Conservation (phyloP, 2,329 filamentous ascomycete genomes). For the Calonectria honghensis region DNA sequence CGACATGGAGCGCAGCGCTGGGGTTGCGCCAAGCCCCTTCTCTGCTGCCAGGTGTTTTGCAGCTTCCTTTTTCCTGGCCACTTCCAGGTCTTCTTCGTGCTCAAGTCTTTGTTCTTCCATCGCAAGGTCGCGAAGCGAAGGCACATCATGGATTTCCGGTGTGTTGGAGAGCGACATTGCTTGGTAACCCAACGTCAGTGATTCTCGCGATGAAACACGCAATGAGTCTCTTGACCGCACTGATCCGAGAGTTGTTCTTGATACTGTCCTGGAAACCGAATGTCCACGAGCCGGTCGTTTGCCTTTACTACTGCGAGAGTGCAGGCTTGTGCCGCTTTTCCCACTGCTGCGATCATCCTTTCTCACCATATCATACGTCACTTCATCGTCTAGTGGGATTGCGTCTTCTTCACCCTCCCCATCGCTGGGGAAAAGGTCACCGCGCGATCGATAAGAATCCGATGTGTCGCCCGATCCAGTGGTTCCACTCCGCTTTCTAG, state of each 20-base stretch:
- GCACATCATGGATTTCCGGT: constrained; percentile 62
- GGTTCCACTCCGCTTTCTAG: constrained; percentile 82
- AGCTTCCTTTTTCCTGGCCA: constrained; percentile 72
- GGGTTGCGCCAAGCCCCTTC: constrained; percentile 64
- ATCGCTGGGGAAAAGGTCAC: constrained; percentile 93
- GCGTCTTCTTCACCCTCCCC: constrained; percentile 92
- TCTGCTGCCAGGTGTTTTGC: constrained; percentile 71
- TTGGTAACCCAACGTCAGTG: constrained; percentile 52
- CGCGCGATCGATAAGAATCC: constrained; percentile 90
- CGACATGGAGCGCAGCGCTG: constrained; percentile 32
- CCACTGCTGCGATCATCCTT: constrained; percentile 83
- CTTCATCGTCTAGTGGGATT: constrained; percentile 93
- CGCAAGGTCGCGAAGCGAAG: constrained; percentile 71
- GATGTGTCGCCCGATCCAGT: constrained; percentile 86
- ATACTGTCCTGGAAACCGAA: constrained; percentile 70
- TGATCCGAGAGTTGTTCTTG: constrained; percentile 75
- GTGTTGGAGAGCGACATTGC: constrained; percentile 57
- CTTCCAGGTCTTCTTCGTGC: constrained; percentile 71
- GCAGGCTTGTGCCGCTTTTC: constrained; percentile 68
- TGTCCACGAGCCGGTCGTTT: constrained; percentile 67
- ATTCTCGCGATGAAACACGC: constrained; percentile 57
- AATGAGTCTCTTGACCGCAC: constrained; percentile 58
- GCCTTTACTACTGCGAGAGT: constrained; percentile 75
- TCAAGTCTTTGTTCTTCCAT: constrained; percentile 71
- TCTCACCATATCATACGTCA: constrained; percentile 87